Base-by-base conservation (phyloP, 1,139 yeast species). In the Kurtzmaniella natalensis region DNA sequence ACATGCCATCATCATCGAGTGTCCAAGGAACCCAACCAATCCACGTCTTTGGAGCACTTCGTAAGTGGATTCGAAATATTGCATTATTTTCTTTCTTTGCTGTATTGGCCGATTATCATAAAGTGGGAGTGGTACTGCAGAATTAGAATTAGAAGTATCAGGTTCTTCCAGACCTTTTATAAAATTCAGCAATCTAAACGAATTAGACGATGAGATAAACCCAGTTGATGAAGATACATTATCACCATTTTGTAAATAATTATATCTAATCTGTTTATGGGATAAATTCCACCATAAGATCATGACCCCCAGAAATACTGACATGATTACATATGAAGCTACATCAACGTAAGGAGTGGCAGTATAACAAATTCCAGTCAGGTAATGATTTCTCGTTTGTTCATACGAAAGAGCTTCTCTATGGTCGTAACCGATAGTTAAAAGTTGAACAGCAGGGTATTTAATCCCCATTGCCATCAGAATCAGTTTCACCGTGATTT, bases 391-490 rank as follows among this genome's bases (percentile, higher is more conserved):
- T 13, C 41, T 41, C 8, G 45, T 34, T 5, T 40, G 25, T 10
- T 30, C 22, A 19, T 48, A 49, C 2, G 46, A 31, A 43, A 63
- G 58, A 3, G n/a, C 5, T 9, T 26, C 29, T 11, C 20, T 14
- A n/a, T 26, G 18, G n/a, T 25, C 25, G 9, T 18, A 21, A 4
- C 30, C 30, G 9, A 35, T 18, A 0, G 76, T 52, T 7, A 76
- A 48, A 28, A 75, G 44, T 45, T 75, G 78, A 3, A 75, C 76
- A 0, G 78, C 81, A 0, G 81, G 81, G 29, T 55, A 55, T 34
- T 54, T 48, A 22, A 72, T 71, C 1, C 81, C 80, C 80, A 74
- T 75, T 18, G 81, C 80, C 78, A 76, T 71, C 30, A 77, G 70
- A 7, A 75, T 67, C 17, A 79, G 71, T 45, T 75, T 75, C 22